Evolutionary conservation across 1,139 yeast genomes (phyloP).

Genomic region (Yamadazyma sp.): DNA sequence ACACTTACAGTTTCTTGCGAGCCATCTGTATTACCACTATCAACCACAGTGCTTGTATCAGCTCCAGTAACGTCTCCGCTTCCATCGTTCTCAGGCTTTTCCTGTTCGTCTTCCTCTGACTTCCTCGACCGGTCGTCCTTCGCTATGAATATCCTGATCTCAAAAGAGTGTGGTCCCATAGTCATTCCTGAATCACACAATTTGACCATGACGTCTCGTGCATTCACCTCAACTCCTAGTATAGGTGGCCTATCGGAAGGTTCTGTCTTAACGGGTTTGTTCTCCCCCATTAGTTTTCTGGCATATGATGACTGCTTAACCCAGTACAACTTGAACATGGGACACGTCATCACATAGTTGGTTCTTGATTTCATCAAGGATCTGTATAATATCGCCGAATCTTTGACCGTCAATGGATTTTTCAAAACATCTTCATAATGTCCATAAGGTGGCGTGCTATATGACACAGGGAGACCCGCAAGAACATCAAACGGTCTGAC

Average conservation of each 20-base stretch:
- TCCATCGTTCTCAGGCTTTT: conserved; percentile 6
- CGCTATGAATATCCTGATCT: conserved; percentile 72
- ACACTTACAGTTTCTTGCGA: not conserved
- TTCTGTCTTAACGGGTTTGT: conserved; percentile 26
- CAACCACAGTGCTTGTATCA: not conserved
- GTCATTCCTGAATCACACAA: conserved; percentile 72
- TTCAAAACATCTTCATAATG: conserved; percentile 50
- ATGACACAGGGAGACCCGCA: conserved; percentile 71
- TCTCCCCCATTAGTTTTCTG: conserved; percentile 33
- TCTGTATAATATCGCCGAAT: conserved; percentile 68
- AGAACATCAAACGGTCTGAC: conserved; percentile 68
- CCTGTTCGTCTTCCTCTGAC: conserved; percentile 9
- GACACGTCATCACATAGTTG: conserved; percentile 66
- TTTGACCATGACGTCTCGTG: conserved; percentile 87
- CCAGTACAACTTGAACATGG: conserved; percentile 83
- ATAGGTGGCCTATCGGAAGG: conserved; percentile 37
- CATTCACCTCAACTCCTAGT: conserved; percentile 49
- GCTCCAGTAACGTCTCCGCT: not conserved
- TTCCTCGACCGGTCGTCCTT: conserved; percentile 63
- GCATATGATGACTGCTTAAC: conserved; percentile 56
- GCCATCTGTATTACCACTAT: not conserved
- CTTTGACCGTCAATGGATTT: conserved; percentile 69
- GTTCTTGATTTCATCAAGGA: conserved; percentile 75
- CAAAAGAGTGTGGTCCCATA: conserved; percentile 84
- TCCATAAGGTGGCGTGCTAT: conserved; percentile 58